Evolutionary conservation across 1,139 yeast genomes (phyloP), one percentile per base, ranked within the genome.

Genomic region (Yamadazyma atlantica): DNA sequence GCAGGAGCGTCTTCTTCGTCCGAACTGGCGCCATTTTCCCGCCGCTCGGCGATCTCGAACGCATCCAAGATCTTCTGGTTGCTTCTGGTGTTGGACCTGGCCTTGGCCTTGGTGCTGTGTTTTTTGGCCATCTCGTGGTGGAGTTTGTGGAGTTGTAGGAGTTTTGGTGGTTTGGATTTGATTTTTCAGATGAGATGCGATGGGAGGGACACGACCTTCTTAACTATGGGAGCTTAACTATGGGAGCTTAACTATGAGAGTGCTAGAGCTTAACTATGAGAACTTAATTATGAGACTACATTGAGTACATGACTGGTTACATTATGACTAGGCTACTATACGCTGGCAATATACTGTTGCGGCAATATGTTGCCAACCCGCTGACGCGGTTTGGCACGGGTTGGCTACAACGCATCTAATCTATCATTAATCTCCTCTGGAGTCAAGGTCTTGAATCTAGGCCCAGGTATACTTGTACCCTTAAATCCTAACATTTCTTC

Each of bases 401-500:
- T 6, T 7, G 9, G 9, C 61, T 73, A 90, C 70, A 90, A 78
- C 43, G 96, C 88, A 53, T 89, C 96, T 58, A 92, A 75, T 66
- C 97, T 83, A 69, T 92, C 98, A 62, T 89, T 87, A 56, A 92
- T 87, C 66, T 92, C 97, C 64, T 90, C 95, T 10, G 95, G 74
- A 23, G 90, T 66, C 53, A 92, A 75, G 58, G 84, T 85, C 59
- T 83, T 83, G 64, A 85, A 89, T 55, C 97, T 75, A 41, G 98
- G 97, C 11, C 98, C 97, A 37, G 64, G 68, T 19, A 75, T 82
- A 41, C 72, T 75, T n/a, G 88, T 89, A 41, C 97, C 97, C 54
- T 77, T 78, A 63, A 82, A 88, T 0, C 97, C 97, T 50, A 90
- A 75, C 57, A 83, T 59, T 40, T 84, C 83, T 45, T 85, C 89